Percentiles rank a stretch among this genome's conserved stretches.
Evolutionary conservation across 306 rosid species (phyloP).

Genomic region (Abrus pulchellus): DNA sequence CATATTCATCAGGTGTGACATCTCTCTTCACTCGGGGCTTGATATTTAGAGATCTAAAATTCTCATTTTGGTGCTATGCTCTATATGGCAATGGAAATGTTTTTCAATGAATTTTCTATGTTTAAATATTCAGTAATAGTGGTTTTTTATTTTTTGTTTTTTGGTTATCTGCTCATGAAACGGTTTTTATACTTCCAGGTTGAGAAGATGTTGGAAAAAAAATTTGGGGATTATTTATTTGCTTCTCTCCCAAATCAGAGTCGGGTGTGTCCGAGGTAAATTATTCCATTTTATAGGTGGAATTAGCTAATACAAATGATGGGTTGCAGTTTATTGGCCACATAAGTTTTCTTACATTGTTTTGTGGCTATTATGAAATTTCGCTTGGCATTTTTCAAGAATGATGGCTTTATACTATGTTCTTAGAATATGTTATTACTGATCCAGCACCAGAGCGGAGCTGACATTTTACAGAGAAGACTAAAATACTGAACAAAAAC

Average conservation of each 20-base stretch:
- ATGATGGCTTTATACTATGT: not conserved
- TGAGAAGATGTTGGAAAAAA: slow-evolving; percentile 97
- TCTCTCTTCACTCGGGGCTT: slow-evolving; percentile 37
- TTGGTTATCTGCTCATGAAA: slow-evolving; percentile 34
- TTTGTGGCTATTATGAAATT: not conserved
- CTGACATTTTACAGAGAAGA: not conserved
- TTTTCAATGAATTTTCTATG: slow-evolving; percentile 28
- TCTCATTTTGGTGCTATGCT: slow-evolving; percentile 14
- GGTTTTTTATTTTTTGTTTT: not conserved
- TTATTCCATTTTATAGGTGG: slow-evolving; percentile 22
- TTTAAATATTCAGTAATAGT: not conserved
- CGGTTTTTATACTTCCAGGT: slow-evolving; percentile 65
- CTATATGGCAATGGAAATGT: slow-evolving; percentile 3
- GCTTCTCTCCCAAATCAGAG: slow-evolving; percentile 69
- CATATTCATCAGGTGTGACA: slow-evolving; percentile 84
- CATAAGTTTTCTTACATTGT: not conserved
- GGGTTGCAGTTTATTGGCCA: not conserved
- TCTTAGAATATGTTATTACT: not conserved
- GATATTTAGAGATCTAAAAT: slow-evolving; percentile 30
- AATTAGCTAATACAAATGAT: not conserved
- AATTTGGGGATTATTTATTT: slow-evolving; percentile 77
- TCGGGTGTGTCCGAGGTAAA: slow-evolving; percentile 90
- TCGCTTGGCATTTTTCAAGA: not conserved
- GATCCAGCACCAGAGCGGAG: not conserved
- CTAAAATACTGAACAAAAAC: not conserved